A percentile compares a stretch with the other conserved stretches of the same genome.
Evolutionary conservation across 495 filamentous ascomycete genomes (phyloP).

Genomic region (Alectoria sarmentosa): DNA sequence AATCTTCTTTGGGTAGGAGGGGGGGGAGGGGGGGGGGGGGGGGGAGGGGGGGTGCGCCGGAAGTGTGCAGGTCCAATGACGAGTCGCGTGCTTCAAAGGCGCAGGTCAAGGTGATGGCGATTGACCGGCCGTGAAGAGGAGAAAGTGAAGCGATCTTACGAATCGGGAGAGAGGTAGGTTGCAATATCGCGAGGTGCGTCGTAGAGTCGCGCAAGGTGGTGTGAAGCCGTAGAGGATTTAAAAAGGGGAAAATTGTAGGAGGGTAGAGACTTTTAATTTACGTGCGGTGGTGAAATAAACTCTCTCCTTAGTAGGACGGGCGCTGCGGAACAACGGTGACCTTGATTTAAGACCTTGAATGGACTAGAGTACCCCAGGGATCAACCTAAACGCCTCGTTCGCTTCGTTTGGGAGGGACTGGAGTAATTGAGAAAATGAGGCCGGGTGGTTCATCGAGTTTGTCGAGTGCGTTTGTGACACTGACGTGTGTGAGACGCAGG

Average conservation of each 20-base stretch:
- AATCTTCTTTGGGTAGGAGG: not conserved
- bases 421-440: no score
- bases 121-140: not conserved
- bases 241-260: conserved; percentile 12
- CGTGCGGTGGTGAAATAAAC: not conserved
- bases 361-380: not conserved
- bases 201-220: not conserved
- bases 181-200: no score
- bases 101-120: not conserved
- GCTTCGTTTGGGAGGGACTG: no score
- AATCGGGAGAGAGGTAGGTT: not conserved
- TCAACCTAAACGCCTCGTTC: not conserved
- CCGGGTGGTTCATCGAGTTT: no score
- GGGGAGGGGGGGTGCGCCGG: not conserved
- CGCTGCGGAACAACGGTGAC: not conserved
- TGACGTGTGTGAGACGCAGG: no score
- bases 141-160: not conserved
- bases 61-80: not conserved
- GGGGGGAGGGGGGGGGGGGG: not conserved
- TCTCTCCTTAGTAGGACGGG: conserved; percentile 2
- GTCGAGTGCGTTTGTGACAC: no score
- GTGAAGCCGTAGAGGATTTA: no score
- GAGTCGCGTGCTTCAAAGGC: not conserved
- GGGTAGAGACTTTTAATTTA: conserved; percentile 10
- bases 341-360: not conserved